phyloP scores from a whole-genome alignment of 2,329 filamentous ascomycete species.

The Trichoderma koningiopsis region DNA sequence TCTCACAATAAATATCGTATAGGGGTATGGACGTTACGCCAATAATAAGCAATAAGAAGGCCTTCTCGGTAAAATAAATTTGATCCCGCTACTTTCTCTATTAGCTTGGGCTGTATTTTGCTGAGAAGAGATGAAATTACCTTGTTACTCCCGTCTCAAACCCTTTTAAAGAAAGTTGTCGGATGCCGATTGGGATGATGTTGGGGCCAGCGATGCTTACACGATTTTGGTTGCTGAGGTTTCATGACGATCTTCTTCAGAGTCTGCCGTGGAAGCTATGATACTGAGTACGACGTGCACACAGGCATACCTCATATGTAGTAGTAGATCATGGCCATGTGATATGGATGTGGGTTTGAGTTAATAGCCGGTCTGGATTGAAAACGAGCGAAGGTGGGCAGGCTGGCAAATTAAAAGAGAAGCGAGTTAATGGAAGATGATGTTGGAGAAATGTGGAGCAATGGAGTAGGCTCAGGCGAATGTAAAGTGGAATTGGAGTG shows the following conservation, averaged over 20 bases:
- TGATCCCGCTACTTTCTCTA: too few relatives aligned
- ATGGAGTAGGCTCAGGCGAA: background rate
- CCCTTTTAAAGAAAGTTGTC: background rate
- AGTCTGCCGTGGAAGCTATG: background rate
- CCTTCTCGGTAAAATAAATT: too few relatives aligned
- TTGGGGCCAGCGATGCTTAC: too few relatives aligned
- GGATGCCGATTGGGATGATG: background rate
- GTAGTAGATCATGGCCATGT: background rate
- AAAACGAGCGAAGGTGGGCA: background rate
- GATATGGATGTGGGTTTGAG: background rate
- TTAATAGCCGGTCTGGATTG: background rate
- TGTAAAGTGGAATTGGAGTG: background rate
- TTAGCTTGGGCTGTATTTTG: too few relatives aligned
- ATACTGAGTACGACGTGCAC: background rate
- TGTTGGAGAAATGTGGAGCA: background rate
- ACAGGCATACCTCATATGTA: background rate
- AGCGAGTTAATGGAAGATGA: background rate
- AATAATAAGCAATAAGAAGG: background rate
- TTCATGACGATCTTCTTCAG: background rate
- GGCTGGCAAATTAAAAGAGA: background rate
- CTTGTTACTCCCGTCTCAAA: too few relatives aligned
- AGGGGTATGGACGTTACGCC: background rate
- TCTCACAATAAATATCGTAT: background rate
- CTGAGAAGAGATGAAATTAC: too few relatives aligned
- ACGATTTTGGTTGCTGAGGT: background rate